phyloP scores from a whole-genome alignment of 2,329 filamentous ascomycete genomes.

The Rhinocladiella similis region DNA sequence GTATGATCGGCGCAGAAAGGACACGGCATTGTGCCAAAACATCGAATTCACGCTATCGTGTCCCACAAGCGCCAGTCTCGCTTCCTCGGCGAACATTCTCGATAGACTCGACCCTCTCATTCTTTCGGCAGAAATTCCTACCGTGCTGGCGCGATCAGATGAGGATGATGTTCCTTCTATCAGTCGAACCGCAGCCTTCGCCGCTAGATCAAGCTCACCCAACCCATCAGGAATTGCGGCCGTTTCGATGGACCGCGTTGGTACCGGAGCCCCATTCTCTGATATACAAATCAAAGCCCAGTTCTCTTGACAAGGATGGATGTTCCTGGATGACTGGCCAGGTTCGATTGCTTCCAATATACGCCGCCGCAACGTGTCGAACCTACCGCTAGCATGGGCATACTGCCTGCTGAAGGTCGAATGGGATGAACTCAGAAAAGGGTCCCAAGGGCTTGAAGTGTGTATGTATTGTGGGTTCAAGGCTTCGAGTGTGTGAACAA shows the following conservation, averaged over 20 bases:
- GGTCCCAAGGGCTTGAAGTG: conserved; percentile 51
- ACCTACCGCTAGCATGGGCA: conserved; percentile 19
- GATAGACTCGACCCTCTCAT: conserved; percentile 4
- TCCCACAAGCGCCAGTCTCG: conserved; percentile 18
- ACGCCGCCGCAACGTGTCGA: conserved; percentile 23
- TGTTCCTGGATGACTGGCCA: conserved; percentile 26
- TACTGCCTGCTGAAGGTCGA: conserved; percentile 25
- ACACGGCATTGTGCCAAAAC: conserved; percentile 75
- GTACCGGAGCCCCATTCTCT: conserved; percentile 8
- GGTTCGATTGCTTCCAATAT: conserved; percentile 27
- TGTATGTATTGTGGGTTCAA: conserved; percentile 78
- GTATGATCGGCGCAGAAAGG: conserved; percentile 65
- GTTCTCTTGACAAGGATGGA: conserved; percentile 26
- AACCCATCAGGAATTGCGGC: not conserved
- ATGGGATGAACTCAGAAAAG: conserved; percentile 22
- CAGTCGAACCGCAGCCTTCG: conserved; percentile 25
- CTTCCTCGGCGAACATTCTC: conserved; percentile 19
- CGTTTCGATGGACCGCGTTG: not conserved
- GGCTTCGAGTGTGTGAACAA: conserved; percentile 26
- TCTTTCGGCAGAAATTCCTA: not conserved
- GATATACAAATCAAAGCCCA: conserved; percentile 23
- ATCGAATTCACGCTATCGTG: conserved; percentile 23
- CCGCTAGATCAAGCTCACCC: conserved; percentile 15
- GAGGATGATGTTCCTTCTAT: conserved; percentile 8
- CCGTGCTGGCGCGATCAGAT: not conserved